Base-by-base conservation (phyloP, 2,329 filamentous ascomycete genomes). In the Aspergillus aculeatus region DNA sequence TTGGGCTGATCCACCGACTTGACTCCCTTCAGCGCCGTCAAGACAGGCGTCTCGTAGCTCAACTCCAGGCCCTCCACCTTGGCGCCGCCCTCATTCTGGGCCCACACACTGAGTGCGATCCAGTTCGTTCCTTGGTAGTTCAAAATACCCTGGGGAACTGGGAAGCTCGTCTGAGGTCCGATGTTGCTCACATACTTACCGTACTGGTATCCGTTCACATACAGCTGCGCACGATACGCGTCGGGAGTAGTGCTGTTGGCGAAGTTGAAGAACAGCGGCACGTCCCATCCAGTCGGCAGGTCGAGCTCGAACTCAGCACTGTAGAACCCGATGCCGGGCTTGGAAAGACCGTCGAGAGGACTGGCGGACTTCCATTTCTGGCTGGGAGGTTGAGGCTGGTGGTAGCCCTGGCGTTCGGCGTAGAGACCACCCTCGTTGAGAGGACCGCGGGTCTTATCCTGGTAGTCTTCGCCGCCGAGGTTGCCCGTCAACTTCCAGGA, bases 191-290 rank as follows among this genome's bases (percentile, higher is more conserved):
- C 73, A 62, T 83, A 88, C 69, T 87, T 87, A 2, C 84, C 86
- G 63, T 87, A 92, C 71, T 92, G 89, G 73, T 87, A 92, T 1
- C 90, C 90, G 66, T 92, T 92, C 49, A 92, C 86, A 68, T 84
- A 92, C 6, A 92, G 75, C 66, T 89, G 83, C 1, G 81, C 85
- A 19, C 89, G 80, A 63, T 88, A 89, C 5, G 77, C 31, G 84
- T 88, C 47, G 83, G 84, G 0, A 82, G 62, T 60, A 84, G 23
- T 79, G 48, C 51, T 65, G 54, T 77, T 76, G 1, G 66, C 68
- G 61, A 86, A 83, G 1, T 75, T 75, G 67, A 86, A 84, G 31
- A 77, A 79, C 14, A 86, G 68, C 1, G 84, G 83, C 24, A 86
- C 79, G 64, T 86, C 84, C 71, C 82, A 86, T 14, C 81, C 83